Conservation (phyloP, 106 monocot genomes). For the Cymbidium sinense region DNA sequence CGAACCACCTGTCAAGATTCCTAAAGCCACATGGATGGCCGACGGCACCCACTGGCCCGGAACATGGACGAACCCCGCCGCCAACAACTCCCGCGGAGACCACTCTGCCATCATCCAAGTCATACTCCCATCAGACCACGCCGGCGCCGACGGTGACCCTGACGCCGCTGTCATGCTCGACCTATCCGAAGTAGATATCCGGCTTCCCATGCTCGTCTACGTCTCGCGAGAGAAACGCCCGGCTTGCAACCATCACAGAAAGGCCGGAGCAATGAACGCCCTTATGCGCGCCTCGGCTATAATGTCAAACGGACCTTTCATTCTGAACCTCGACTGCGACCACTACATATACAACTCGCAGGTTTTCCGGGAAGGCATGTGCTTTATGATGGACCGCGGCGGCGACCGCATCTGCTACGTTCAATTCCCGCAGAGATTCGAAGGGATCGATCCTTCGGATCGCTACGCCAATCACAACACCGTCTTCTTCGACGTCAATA, state of each 20-base stretch:
- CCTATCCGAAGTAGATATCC: constrained; percentile 61
- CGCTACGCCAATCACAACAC: constrained; percentile 99
- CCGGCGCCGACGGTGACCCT: constrained; percentile 39
- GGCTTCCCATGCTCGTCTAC: constrained; percentile 81
- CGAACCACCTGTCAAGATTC: constrained; percentile 6
- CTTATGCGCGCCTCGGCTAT: constrained; percentile 84
- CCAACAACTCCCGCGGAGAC: constrained; percentile 77
- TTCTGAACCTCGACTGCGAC: constrained; percentile 96
- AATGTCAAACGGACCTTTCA: constrained; percentile 92
- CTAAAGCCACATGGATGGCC: constrained; percentile 83
- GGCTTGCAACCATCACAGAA: constrained; percentile 86
- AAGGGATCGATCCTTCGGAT: constrained; percentile 92
- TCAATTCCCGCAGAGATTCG: constrained; percentile 92
- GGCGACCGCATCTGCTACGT: constrained; percentile 90
- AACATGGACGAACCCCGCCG: constrained; percentile 39
- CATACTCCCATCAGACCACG: constrained; percentile 47
- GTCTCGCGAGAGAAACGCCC: constrained; percentile 82
- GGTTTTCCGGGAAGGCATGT: constrained; percentile 87
- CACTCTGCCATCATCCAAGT: constrained; percentile 86
- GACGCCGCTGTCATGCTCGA: constrained; percentile 11
- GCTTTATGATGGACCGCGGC: constrained; percentile 97
- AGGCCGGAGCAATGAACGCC: constrained; percentile 96
- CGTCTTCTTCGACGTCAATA: constrained; percentile 97
- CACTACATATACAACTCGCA: constrained; percentile 88
- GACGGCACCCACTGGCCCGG: constrained; percentile 91